A percentile compares a stretch with the other conserved stretches of the same genome.
These are phyloP conservation scores for Phalaenopsis equestris DNA, from an alignment of 106 monocot genomes.

Conservation along the genomic window DNA sequence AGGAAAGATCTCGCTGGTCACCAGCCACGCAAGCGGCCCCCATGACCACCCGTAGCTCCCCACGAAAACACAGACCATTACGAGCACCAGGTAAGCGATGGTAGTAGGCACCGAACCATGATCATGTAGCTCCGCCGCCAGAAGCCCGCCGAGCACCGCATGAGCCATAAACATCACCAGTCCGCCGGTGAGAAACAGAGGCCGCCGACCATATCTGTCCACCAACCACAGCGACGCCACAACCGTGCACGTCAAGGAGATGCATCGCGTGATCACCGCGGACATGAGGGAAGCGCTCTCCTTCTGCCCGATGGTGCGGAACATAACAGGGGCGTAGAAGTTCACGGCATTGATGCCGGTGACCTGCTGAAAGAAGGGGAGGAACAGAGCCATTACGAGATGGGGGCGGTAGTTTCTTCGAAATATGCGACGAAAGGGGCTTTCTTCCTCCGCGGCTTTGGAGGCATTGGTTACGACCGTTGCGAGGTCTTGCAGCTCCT, in stretches of 20 bases:
- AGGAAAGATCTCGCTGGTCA: constrained; percentile 34
- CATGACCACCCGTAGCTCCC: constrained; percentile 34
- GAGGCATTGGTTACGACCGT: not conserved
- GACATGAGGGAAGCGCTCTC: constrained; percentile 17
- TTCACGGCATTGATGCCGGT: constrained; percentile 17
- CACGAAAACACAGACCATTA: constrained; percentile 14
- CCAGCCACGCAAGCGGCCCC: constrained; percentile 36
- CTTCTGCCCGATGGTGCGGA: constrained; percentile 14
- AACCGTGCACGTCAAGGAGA: not conserved
- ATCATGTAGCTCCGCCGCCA: constrained; percentile 21
- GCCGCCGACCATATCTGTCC: constrained; percentile 25
- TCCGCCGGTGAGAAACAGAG: constrained; percentile 29
- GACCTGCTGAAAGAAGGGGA: constrained; percentile 21
- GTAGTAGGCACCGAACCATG: constrained; percentile 15
- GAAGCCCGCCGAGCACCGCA: constrained; percentile 17
- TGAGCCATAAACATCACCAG: constrained; percentile 23
- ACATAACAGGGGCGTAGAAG: constrained; percentile 30
- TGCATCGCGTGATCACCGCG: constrained; percentile 1
- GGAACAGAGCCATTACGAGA: constrained; percentile 11
- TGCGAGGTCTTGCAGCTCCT: constrained; percentile 8
- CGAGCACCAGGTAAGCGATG: constrained; percentile 16
- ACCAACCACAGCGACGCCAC: constrained; percentile 13
- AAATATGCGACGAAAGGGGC: not conserved
- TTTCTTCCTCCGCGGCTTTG: not conserved
- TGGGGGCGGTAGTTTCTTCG: constrained; percentile 13